A percentile compares a stretch with the other conserved stretches of the same genome.
These are phyloP conservation scores for Zygoascus sp. DNA, from an alignment of 1,139 yeast species.

Conservation along the genomic window DNA sequence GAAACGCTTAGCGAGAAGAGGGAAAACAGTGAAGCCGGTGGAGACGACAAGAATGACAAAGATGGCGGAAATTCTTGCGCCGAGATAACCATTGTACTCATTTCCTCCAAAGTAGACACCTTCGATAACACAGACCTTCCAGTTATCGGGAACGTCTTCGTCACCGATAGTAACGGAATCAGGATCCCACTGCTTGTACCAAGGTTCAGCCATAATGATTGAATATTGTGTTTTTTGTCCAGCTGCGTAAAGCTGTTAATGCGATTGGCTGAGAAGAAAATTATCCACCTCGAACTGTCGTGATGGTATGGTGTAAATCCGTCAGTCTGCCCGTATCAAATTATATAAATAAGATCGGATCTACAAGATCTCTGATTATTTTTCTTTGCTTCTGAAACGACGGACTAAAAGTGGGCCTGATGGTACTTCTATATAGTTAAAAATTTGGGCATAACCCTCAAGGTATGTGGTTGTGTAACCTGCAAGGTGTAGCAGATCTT, in stretches of 20 bases:
- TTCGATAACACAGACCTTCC: constrained; percentile 39
- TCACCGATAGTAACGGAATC: constrained; percentile 30
- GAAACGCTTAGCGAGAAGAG: constrained; percentile 32
- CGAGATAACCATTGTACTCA: constrained; percentile 45
- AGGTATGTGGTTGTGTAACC: not conserved
- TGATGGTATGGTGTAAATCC: not conserved
- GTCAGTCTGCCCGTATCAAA: not conserved
- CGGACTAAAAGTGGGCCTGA: not conserved
- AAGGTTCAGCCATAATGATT: constrained; percentile 8
- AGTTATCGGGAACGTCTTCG: constrained; percentile 33
- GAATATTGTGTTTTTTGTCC: not conserved
- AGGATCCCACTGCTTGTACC: constrained; percentile 23
- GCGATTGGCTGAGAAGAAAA: too few relatives aligned
- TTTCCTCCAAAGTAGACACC: constrained; percentile 38
- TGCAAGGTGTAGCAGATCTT: not conserved
- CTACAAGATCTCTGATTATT: not conserved
- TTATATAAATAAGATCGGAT: not conserved
- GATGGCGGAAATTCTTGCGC: constrained; percentile 68
- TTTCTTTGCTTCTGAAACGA: not conserved
- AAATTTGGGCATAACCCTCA: not conserved
- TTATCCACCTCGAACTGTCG: too few relatives aligned
- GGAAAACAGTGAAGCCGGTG: constrained; percentile 46
- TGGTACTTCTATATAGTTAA: not conserved
- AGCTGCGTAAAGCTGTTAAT: too few relatives aligned
- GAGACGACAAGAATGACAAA: constrained; percentile 63